Percentiles rank a stretch among this genome's conserved stretches.
These are phyloP conservation scores for Plectosphaerella plurivora DNA, from an alignment of 2,329 filamentous ascomycete genomes.

Conservation along the genomic window DNA sequence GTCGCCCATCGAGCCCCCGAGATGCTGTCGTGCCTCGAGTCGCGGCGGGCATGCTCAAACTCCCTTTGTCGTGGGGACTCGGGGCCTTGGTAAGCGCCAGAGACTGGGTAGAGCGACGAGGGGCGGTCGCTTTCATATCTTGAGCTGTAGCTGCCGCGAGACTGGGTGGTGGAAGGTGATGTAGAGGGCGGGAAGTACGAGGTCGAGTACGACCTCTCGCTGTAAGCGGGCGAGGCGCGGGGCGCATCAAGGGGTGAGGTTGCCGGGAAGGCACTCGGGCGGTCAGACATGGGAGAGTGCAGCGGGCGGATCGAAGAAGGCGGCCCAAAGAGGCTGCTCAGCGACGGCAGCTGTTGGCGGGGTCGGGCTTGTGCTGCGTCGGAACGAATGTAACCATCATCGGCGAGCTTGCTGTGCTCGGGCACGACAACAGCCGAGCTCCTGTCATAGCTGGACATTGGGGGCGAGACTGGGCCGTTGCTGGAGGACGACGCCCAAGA, in stretches of 20 bases:
- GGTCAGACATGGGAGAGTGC: conserved; percentile 42
- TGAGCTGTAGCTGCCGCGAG: conserved; percentile 41
- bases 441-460: conserved; percentile 56
- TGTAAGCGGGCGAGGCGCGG: conserved; percentile 28
- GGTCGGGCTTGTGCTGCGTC: conserved; percentile 24
- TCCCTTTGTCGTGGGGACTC: conserved; percentile 41
- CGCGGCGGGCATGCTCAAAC: conserved; percentile 27
- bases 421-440: conserved; percentile 38
- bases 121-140: conserved; percentile 38
- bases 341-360: conserved; percentile 48
- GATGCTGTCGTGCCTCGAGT: conserved; percentile 30
- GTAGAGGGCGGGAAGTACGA: conserved; percentile 43
- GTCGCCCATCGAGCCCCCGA: conserved; percentile 29
- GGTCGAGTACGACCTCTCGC: conserved; percentile 32
- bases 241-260: conserved; percentile 45
- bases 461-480: conserved; percentile 41
- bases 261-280: conserved; percentile 34
- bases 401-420: conserved; percentile 29
- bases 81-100: conserved; percentile 34
- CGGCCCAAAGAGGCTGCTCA: conserved; percentile 54
- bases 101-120: conserved; percentile 15
- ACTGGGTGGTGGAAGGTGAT: conserved; percentile 33
- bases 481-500: conserved; percentile 33
- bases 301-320: conserved; percentile 36
- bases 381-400: conserved; percentile 29